These are phyloP conservation scores for Boletus vermiculosoides DNA, from an alignment of 768 basidiomycete genomes.

Conservation along the genomic window DNA sequence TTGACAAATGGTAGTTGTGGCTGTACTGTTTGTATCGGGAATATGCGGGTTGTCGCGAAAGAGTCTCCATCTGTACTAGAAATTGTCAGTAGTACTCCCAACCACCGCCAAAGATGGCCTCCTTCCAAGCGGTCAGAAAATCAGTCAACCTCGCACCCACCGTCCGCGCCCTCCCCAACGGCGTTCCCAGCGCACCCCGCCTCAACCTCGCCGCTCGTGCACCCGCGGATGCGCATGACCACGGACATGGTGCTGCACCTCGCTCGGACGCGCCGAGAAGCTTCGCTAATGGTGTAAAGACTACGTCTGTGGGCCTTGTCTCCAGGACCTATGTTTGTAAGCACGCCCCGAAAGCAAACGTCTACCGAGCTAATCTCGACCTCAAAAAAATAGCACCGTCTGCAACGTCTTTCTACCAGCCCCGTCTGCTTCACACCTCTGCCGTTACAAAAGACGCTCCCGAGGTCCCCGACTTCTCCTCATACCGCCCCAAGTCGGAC, in stretches of 20 bases:
- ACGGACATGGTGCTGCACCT: constrained; percentile 53
- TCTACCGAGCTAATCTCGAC: constrained; percentile 16
- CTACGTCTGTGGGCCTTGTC: constrained; percentile 52
- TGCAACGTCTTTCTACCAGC: constrained; percentile 55
- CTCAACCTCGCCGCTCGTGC: constrained; percentile 73
- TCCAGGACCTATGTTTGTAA: constrained; percentile 66
- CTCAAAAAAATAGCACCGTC: constrained; percentile 40
- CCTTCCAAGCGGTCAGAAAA: constrained; percentile 75
- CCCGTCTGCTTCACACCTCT: constrained; percentile 78
- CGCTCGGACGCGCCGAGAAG: constrained; percentile 62
- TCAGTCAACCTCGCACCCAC: constrained; percentile 81
- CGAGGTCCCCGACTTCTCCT: constrained; percentile 84
- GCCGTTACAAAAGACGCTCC: constrained; percentile 65
- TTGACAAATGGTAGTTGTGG: constrained; percentile 28
- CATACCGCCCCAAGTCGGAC: constrained; percentile 71
- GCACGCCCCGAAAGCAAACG: constrained; percentile 25
- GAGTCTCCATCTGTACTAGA: neutral
- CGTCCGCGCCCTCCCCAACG: constrained; percentile 72
- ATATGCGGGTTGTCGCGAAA: constrained; percentile 17
- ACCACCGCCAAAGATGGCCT: constrained; percentile 48
- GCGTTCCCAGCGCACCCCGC: constrained; percentile 73
- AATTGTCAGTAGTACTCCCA: neutral
- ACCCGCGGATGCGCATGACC: constrained; percentile 55
- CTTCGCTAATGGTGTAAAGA: constrained; percentile 58
- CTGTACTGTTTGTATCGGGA: constrained; percentile 43